These are phyloP conservation scores for Globisporangium cylindrosporum DNA, from an alignment of 352 stramenopile species.

Conservation along the genomic window DNA sequence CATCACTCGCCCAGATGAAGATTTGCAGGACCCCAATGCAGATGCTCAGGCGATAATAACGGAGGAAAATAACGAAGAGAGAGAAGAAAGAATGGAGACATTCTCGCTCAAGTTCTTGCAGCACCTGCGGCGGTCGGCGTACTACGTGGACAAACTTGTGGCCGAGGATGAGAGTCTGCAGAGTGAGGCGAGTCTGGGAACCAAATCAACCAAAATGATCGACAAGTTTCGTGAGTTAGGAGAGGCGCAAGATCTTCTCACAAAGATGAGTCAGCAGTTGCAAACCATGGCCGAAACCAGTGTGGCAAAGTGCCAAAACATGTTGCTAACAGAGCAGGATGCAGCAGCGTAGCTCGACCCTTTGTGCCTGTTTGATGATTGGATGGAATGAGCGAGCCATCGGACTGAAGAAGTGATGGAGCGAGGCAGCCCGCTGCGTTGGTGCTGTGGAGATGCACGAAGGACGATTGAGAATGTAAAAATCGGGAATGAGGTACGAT, in stretches of 20 bases:
- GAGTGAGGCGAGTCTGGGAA: slow-evolving; percentile 40
- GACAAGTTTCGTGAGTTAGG: slow-evolving; percentile 35
- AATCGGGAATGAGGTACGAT: background rate
- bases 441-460: background rate
- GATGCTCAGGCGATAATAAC: slow-evolving; percentile 15
- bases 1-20: slow-evolving; percentile 50
- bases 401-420: background rate
- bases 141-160: slow-evolving; percentile 67
- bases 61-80: slow-evolving; percentile 36
- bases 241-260: slow-evolving; percentile 37
- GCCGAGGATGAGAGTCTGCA: slow-evolving; percentile 45
- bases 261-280: slow-evolving; percentile 36
- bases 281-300: slow-evolving; percentile 31
- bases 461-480: background rate
- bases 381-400: background rate
- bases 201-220: slow-evolving; percentile 25
- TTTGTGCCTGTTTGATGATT: background rate
- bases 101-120: slow-evolving; percentile 62
- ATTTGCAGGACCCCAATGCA: slow-evolving; percentile 37
- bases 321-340: slow-evolving; percentile 19
- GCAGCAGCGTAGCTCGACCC: background rate
- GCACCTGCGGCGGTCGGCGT: slow-evolving; percentile 50
- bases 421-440: background rate
- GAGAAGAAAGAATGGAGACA: slow-evolving; percentile 45
- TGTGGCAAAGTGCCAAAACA: slow-evolving; percentile 25